Conservation (phyloP, 495 filamentous ascomycete species). For the Penicillium lagena region DNA sequence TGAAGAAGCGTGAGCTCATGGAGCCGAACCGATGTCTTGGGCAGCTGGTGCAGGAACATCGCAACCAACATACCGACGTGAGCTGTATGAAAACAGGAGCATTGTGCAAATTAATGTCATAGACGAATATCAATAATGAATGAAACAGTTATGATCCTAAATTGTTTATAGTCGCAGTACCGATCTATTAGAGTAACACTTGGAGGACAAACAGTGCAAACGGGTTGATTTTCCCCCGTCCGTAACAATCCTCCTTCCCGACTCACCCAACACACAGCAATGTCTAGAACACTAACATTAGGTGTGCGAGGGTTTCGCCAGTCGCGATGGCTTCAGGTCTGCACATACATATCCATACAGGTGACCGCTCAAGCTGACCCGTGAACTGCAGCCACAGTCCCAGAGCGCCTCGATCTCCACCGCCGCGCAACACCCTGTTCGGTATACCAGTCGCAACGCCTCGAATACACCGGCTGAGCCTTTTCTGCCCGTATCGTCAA, state of each 20-base stretch:
- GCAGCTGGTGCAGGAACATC: no score
- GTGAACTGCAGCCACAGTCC: neutral
- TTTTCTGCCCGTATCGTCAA: neutral
- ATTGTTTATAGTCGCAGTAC: no score
- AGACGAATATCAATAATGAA: neutral
- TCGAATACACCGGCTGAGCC: neutral
- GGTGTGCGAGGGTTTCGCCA: constrained; percentile 10
- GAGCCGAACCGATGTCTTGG: no score
- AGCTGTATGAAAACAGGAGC: no score
- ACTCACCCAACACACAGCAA: neutral
- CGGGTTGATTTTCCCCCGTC: neutral
- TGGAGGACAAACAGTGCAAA: constrained; percentile 29
- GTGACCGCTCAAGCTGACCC: neutral
- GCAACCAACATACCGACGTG: no score
- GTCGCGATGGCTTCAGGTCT: constrained; percentile 8
- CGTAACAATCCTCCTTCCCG: no score
- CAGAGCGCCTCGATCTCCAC: neutral
- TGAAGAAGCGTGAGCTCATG: no score
- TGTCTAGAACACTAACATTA: constrained; percentile 15
- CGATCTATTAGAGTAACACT: neutral
- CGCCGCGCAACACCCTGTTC: neutral
- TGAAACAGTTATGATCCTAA: neutral
- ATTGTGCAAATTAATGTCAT: neutral
- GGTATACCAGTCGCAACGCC: constrained; percentile 3
- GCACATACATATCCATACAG: neutral